These are phyloP conservation scores for Penicillium hordei DNA, from an alignment of 2,329 filamentous ascomycete species.

Conservation along the genomic window DNA sequence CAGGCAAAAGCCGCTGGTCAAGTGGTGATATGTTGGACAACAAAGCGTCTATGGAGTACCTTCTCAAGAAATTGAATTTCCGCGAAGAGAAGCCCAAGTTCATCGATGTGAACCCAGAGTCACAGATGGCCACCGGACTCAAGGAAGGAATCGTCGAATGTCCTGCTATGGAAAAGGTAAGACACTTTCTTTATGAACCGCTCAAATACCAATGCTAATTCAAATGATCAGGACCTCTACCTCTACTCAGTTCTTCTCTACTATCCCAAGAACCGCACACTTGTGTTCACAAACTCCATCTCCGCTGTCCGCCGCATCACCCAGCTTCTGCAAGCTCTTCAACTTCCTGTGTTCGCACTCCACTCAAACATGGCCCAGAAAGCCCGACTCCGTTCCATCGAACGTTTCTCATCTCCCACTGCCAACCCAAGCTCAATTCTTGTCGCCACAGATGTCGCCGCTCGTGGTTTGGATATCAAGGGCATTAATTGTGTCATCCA, in stretches of 20 bases:
- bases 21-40: conserved; percentile 65
- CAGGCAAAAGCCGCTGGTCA: conserved; percentile 66
- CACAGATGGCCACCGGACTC: conserved; percentile 81
- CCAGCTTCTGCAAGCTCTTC: conserved; percentile 79
- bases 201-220: background rate
- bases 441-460: conserved; percentile 92
- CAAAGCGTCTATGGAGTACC: conserved; percentile 85
- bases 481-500: conserved; percentile 87
- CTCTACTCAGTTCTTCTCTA: conserved; percentile 85
- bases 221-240: conserved; percentile 69
- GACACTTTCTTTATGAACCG: background rate
- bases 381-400: conserved; percentile 85
- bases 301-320: conserved; percentile 83
- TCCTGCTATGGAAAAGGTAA: conserved; percentile 84
- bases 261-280: conserved; percentile 74
- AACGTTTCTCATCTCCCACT: conserved; percentile 72
- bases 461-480: conserved; percentile 89
- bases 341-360: conserved; percentile 71
- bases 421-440: conserved; percentile 64
- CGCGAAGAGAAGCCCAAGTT: conserved; percentile 80
- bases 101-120: conserved; percentile 84
- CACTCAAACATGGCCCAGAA: conserved; percentile 97
- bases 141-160: conserved; percentile 92
- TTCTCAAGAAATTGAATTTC: conserved; percentile 88
- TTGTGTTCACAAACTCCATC: conserved; percentile 96